These are phyloP conservation scores for Apiospora rasikravindrae DNA, from an alignment of 2,329 filamentous ascomycete species.

Conservation along the genomic window DNA sequence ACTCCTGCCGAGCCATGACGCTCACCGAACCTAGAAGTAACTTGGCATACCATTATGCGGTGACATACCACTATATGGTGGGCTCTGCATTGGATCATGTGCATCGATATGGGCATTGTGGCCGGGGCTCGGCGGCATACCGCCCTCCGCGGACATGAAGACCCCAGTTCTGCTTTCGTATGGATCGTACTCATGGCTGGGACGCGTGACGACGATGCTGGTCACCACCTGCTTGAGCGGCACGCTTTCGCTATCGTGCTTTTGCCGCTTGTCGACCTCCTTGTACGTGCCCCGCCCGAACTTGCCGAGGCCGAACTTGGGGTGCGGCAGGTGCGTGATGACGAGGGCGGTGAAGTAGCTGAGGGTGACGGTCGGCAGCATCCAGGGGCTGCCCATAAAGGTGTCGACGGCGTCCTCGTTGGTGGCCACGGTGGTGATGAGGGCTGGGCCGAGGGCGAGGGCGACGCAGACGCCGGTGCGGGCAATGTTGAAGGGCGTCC, in stretches of 20 bases:
- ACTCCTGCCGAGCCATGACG: neutral
- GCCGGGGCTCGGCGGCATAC: neutral
- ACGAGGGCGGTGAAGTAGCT: constrained; percentile 32
- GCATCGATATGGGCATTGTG: neutral
- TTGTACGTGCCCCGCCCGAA: constrained; percentile 7
- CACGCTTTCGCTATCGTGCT: neutral
- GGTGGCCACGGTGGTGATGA: constrained; percentile 29
- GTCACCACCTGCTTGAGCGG: neutral
- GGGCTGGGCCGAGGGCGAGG: constrained; percentile 31
- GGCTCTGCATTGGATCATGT: neutral
- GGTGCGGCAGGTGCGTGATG: constrained; percentile 29
- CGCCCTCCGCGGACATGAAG: neutral
- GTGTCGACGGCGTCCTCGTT: constrained; percentile 24
- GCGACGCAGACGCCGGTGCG: constrained; percentile 32
- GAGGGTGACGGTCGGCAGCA: constrained; percentile 35
- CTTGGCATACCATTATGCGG: neutral
- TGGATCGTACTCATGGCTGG: neutral
- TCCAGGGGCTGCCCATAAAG: constrained; percentile 34
- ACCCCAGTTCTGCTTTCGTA: neutral
- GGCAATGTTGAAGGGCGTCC: constrained; percentile 37
- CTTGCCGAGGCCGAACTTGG: constrained; percentile 17
- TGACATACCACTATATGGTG: neutral
- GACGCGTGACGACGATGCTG: neutral
- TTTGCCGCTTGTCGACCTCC: constrained; percentile 17
- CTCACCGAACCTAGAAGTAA: neutral